Percentiles rank a stretch among this genome's conserved stretches.
phyloP scores from a whole-genome alignment of 2,329 filamentous ascomycete genomes.

The Penicillium oxalicum region DNA sequence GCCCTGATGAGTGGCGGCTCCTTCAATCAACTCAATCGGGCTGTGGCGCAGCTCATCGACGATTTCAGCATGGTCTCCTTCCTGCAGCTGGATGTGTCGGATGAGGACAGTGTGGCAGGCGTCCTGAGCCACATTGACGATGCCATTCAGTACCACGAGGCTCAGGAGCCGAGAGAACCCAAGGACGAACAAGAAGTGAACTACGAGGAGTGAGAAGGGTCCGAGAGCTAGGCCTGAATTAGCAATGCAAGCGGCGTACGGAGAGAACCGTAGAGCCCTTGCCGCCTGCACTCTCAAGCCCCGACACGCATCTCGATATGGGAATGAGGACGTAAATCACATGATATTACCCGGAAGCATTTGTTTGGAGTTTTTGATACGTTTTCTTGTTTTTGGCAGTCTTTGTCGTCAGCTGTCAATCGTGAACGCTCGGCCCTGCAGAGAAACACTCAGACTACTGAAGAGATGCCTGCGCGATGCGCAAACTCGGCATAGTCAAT shows the following conservation, averaged over 20 bases:
- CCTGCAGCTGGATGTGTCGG: conserved; percentile 77
- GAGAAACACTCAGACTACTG: not conserved
- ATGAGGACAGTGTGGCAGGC: conserved; percentile 82
- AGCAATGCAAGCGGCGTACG: too few species aligned
- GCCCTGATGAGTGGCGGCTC: conserved; percentile 73
- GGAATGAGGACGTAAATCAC: too few species aligned
- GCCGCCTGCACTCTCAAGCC: too few species aligned
- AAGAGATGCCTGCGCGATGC: not conserved
- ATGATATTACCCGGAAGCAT: too few species aligned
- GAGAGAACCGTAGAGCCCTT: too few species aligned
- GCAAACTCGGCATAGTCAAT: not conserved
- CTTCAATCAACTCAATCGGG: conserved; percentile 76
- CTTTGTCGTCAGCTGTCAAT: too few species aligned
- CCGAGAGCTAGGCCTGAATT: too few species aligned
- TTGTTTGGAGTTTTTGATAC: too few species aligned
- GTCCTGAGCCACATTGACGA: conserved; percentile 92
- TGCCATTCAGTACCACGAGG: conserved; percentile 87
- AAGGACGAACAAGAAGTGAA: conserved; percentile 57
- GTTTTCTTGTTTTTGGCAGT: too few species aligned
- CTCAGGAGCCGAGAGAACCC: conserved; percentile 83
- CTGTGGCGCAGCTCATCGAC: conserved; percentile 86
- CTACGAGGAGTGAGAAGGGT: conserved; percentile 34
- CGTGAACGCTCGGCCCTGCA: too few species aligned
- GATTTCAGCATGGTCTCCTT: conserved; percentile 98
- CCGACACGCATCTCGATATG: too few species aligned